Conservation (phyloP, 208 protist species). For the Leishmania guyanensis region DNA sequence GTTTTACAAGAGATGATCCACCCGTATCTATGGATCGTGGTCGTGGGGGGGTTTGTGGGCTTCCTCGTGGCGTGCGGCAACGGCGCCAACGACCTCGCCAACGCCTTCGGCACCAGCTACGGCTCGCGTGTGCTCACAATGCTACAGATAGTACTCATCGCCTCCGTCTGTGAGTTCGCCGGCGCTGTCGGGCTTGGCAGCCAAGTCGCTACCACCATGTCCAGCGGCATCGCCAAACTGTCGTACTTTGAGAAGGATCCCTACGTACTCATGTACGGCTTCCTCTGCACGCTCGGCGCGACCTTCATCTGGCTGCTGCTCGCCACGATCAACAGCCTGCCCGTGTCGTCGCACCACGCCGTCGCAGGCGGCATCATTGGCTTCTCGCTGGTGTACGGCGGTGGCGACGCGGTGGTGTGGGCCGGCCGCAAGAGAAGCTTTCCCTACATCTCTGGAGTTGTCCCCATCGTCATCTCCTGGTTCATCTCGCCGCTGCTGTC, state of each 20-base stretch:
- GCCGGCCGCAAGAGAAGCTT: slow-evolving; percentile 42
- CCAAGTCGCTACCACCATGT: slow-evolving; percentile 65
- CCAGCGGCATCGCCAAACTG: slow-evolving; percentile 59
- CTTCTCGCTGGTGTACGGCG: slow-evolving; percentile 72
- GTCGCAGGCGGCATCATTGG: slow-evolving; percentile 72
- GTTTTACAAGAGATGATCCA: slow-evolving; percentile 30
- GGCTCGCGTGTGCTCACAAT: slow-evolving; percentile 71
- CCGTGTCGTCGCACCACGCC: slow-evolving; percentile 68
- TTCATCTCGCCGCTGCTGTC: slow-evolving; percentile 61
- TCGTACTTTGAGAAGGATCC: slow-evolving; percentile 48
- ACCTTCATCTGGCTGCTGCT: slow-evolving; percentile 58
- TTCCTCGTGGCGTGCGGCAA: slow-evolving; percentile 79
- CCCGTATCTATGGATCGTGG: slow-evolving; percentile 76
- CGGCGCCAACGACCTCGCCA: slow-evolving; percentile 90
- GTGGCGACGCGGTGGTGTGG: slow-evolving; percentile 49
- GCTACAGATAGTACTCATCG: slow-evolving; percentile 72
- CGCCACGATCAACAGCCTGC: slow-evolving; percentile 48
- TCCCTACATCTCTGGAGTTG: slow-evolving; percentile 57
- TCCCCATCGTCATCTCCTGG: slow-evolving; percentile 67
- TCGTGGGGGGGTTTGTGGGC: slow-evolving; percentile 62
- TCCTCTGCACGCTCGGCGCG: slow-evolving; percentile 53
- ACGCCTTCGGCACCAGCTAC: slow-evolving; percentile 89
- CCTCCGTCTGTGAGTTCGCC: slow-evolving; percentile 68
- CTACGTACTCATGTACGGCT: slow-evolving; percentile 80
- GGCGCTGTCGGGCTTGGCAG: slow-evolving; percentile 65